Conservation (phyloP, 148 eudicot genomes). For the Rhododendron griersonianum region DNA sequence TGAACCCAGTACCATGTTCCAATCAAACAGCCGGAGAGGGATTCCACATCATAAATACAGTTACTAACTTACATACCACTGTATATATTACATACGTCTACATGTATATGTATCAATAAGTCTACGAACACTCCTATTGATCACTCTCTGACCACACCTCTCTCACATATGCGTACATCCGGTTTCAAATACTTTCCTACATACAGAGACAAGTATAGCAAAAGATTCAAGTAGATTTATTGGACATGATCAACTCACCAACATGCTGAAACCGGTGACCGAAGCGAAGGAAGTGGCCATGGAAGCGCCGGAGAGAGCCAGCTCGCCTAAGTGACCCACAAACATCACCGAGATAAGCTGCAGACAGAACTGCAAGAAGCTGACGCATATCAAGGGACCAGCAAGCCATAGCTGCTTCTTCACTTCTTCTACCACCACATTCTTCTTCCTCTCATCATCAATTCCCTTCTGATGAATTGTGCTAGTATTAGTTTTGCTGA, state of each 20-base stretch:
- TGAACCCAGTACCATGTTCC: not conserved
- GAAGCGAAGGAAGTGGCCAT: conserved; percentile 63
- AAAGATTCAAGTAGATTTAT: not conserved
- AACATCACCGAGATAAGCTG: conserved; percentile 68
- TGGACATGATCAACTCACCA: conserved; percentile 32
- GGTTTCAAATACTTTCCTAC: too few relatives aligned
- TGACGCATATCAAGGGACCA: conserved; percentile 52
- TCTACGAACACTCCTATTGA: too few relatives aligned
- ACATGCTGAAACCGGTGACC: conserved; percentile 64
- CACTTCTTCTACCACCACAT: conserved; percentile 35
- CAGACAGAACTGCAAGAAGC: conserved; percentile 42
- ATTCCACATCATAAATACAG: not conserved
- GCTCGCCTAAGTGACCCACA: conserved; percentile 69
- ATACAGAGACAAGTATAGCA: not conserved
- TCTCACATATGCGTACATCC: too few relatives aligned
- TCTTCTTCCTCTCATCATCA: conserved; percentile 1
- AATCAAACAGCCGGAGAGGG: not conserved
- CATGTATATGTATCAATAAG: too few relatives aligned
- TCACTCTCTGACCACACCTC: too few relatives aligned
- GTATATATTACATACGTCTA: too few relatives aligned
- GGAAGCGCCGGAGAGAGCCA: conserved; percentile 64
- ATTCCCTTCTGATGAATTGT: not conserved
- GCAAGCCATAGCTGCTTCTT: conserved; percentile 62
- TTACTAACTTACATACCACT: too few relatives aligned
- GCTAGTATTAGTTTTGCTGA: not conserved